Conservation (phyloP, 176 grass and related monocot genomes). For the Tuctoria greenei region DNA sequence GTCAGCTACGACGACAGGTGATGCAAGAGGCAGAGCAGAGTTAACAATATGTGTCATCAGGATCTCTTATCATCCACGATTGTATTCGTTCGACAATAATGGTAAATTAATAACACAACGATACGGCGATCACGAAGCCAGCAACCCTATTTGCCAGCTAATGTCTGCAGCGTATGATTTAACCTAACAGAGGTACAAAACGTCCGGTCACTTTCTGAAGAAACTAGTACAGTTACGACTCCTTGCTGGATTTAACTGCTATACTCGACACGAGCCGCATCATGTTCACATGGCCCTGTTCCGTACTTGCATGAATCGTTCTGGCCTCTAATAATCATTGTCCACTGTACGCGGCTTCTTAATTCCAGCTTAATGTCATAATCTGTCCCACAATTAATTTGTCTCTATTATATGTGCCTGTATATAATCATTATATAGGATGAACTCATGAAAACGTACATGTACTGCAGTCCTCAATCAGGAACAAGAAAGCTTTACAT, state of each 20-base stretch:
- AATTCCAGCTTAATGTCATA: neutral
- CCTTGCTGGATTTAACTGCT: constrained; percentile 9
- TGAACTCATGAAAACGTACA: no score
- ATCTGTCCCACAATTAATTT: no score
- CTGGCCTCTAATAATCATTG: neutral
- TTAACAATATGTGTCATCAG: neutral
- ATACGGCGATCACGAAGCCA: constrained; percentile 21
- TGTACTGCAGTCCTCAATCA: no score
- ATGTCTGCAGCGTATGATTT: neutral
- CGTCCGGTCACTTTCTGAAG: constrained; percentile 2
- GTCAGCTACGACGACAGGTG: constrained; percentile 43
- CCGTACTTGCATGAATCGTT: neutral
- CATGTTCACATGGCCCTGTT: neutral
- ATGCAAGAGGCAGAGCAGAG: constrained; percentile 20
- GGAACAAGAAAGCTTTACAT: no score
- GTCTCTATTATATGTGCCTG: neutral
- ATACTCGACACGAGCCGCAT: neutral
- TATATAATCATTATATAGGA: no score
- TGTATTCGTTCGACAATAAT: constrained; percentile 26
- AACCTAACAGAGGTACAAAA: constrained; percentile 24
- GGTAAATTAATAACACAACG: constrained; percentile 22
- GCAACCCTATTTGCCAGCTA: neutral
- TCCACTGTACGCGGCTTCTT: neutral
- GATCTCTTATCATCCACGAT: constrained; percentile 13
- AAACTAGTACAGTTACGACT: neutral